Conservation (phyloP, 768 basidiomycete genomes). For the Rhizopogon vesiculosus region DNA sequence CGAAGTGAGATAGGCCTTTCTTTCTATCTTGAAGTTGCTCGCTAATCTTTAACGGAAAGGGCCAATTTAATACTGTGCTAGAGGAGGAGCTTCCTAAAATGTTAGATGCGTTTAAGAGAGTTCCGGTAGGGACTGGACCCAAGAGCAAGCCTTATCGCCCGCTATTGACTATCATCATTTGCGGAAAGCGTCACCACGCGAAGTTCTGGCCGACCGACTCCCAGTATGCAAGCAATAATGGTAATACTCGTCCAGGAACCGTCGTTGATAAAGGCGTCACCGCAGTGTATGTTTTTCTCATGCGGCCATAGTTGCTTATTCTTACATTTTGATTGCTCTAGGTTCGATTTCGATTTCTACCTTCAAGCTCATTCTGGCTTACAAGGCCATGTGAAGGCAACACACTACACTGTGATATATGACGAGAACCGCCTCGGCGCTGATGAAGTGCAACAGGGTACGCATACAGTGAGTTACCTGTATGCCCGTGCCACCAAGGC, state of each 20-base stretch:
- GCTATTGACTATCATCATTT: constrained; percentile 66
- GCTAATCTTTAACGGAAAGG: constrained; percentile 34
- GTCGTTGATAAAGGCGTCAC: constrained; percentile 80
- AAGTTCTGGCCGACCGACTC: constrained; percentile 56
- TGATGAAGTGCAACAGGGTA: constrained; percentile 70
- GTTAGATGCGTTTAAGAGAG: constrained; percentile 47
- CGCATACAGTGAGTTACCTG: constrained; percentile 64
- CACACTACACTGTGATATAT: constrained; percentile 77
- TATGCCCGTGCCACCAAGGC: constrained; percentile 84
- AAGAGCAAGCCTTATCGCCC: constrained; percentile 52
- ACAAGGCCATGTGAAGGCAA: constrained; percentile 66
- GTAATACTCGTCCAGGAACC: constrained; percentile 77
- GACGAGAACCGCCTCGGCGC: constrained; percentile 70
- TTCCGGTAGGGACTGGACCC: constrained; percentile 37
- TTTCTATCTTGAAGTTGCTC: neutral
- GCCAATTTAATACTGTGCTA: constrained; percentile 66
- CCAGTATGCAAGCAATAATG: constrained; percentile 52
- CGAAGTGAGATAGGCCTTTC: constrained; percentile 42
- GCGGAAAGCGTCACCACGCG: constrained; percentile 65
- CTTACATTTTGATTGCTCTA: constrained; percentile 13
- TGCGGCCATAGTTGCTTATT: constrained; percentile 11
- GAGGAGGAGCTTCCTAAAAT: constrained; percentile 60
- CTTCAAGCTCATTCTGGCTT: constrained; percentile 74
- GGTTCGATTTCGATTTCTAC: constrained; percentile 64
- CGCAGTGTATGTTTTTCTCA: constrained; percentile 41